Base-by-base conservation (phyloP, 495 filamentous ascomycete species). In the Podospora pseudoanserina region DNA sequence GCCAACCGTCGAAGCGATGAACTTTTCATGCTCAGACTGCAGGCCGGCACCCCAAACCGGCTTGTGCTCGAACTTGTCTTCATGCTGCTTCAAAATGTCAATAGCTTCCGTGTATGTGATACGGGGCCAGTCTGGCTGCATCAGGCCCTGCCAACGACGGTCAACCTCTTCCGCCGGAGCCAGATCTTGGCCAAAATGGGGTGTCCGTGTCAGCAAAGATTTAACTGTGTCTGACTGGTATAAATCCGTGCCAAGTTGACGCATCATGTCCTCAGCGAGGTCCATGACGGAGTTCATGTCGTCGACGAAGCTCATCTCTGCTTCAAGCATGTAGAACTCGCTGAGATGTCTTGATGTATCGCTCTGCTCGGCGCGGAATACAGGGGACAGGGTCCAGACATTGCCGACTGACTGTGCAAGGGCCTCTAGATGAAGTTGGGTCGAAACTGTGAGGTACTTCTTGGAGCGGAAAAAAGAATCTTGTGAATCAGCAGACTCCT, bases 241-340 rank as follows among this genome's bases (percentile, higher is more conserved):
- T 81, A 87, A 59, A 91, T 79, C 28, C 78, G 80, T 61, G 75
- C 77, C 86, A 44, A 96, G 73, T 67, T 86, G 79, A 20, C 86
- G 85, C 28, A 96, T 83, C 82, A 95, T 86, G 67, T 88, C 79
- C 77, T 98, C 92, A n/a, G 91, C 85, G 9, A 95, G 74, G 67
- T 88, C 82, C 82, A 97, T 93, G 67, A 99, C 83, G 9, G 82
- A 80, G 56, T 82, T 79, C 23, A 97, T 77, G 60, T 87, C 82
- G 32, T 91, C 81, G 63, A 89, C 87, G 76, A 96, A 97, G 75
- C 86, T 88, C 64, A 91, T 79, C 78, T 99, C 95, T 7, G 88
- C 93, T 79, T 99, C 95, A 2, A 99, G 86, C 95, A 99, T 99
- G 79, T 97, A 98, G 77, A 99, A 99, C 73, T 99, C 95, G 81